Conservation (phyloP, 169 alveolate genomes). For the Plasmodium vivax region DNA sequence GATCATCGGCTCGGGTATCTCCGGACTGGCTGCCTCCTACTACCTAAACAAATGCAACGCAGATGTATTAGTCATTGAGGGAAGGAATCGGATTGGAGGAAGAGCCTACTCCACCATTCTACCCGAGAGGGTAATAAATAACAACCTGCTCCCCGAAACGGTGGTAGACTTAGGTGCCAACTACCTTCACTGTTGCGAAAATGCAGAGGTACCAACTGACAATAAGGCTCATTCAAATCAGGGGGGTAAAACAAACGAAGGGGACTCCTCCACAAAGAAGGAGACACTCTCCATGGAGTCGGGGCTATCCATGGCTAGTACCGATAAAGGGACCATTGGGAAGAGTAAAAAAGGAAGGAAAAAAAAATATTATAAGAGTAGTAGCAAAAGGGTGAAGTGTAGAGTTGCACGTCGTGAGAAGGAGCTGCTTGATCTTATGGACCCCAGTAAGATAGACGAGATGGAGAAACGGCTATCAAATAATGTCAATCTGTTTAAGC, state of each 20-base stretch:
- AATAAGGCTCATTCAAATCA: neutral
- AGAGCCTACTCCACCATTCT: conserved; percentile 80
- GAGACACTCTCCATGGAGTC: neutral
- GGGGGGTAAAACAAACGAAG: neutral
- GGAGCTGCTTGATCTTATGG: neutral
- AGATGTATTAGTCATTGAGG: conserved; percentile 79
- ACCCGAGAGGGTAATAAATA: conserved; percentile 54
- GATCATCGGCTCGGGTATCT: conserved; percentile 83
- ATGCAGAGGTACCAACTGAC: neutral
- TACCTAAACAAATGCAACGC: conserved; percentile 78
- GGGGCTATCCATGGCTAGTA: neutral
- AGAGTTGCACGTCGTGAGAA: neutral
- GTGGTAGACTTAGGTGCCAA: conserved; percentile 84
- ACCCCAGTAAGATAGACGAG: neutral
- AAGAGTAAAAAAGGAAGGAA: neutral
- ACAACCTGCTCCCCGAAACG: conserved; percentile 73
- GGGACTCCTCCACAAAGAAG: neutral
- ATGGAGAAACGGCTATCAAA: neutral
- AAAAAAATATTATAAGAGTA: neutral
- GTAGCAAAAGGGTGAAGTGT: neutral
- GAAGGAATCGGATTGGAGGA: conserved; percentile 84
- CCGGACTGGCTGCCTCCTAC: conserved; percentile 85
- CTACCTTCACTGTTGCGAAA: conserved; percentile 83
- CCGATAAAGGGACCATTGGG: neutral
- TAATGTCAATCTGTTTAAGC: conserved; percentile 13